These are phyloP conservation scores for Trypanosoma mega DNA, from an alignment of 208 protist species.

Conservation along the genomic window DNA sequence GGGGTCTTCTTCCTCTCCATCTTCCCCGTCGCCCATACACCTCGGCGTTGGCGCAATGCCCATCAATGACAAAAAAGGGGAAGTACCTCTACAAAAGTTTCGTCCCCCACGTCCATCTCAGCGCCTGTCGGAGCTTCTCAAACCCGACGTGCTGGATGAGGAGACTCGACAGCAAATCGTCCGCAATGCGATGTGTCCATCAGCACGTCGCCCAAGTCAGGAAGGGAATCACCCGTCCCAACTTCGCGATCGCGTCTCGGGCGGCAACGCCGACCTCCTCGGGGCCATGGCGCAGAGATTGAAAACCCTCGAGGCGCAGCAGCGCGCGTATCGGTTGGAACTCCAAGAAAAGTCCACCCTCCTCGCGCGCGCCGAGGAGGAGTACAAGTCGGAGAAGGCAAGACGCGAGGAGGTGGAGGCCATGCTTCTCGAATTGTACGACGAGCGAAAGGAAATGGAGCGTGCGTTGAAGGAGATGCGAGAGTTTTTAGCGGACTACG, in stretches of 20 bases:
- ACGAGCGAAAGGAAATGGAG: conserved; percentile 70
- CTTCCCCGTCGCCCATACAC: too few relatives aligned
- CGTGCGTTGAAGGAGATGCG: conserved; percentile 44
- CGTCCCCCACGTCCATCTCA: conserved; percentile 20
- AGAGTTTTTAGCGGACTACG: conserved; percentile 47
- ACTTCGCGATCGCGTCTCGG: conserved; percentile 45
- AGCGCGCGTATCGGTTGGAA: conserved; percentile 68
- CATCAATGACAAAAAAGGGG: conserved; percentile 5
- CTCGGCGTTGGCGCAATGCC: too few relatives aligned
- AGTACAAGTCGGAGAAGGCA: conserved; percentile 48
- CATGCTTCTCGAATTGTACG: conserved; percentile 62
- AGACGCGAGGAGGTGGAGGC: conserved; percentile 68
- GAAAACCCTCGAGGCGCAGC: conserved; percentile 61
- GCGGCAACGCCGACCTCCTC: conserved; percentile 53
- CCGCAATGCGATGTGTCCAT: conserved; percentile 42
- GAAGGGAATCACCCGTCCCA: conserved; percentile 44
- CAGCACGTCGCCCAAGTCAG: background rate
- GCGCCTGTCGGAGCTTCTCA: conserved; percentile 49
- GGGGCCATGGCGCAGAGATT: conserved; percentile 71
- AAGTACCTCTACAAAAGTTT: conserved; percentile 45
- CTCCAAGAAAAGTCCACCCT: conserved; percentile 72
- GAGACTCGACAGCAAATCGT: conserved; percentile 72
- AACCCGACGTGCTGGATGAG: conserved; percentile 79
- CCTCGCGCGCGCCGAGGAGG: conserved; percentile 46
- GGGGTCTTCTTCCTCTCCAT: background rate